These are phyloP conservation scores for Leccinum subrobustum DNA, from an alignment of 1,284 basidiomycete genomes.

Conservation along the genomic window DNA sequence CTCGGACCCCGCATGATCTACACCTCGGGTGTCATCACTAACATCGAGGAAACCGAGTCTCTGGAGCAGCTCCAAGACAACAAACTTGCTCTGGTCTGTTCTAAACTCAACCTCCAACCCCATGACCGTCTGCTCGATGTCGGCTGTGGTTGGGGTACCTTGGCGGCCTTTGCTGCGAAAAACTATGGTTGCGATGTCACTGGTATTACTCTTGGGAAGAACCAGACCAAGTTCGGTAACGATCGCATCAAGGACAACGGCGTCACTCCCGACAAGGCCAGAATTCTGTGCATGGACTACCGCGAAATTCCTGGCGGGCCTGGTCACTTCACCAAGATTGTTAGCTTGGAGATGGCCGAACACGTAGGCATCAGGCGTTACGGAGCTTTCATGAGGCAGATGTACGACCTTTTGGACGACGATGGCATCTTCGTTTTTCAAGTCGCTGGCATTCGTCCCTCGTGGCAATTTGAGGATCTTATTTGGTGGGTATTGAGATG, in stretches of 20 bases:
- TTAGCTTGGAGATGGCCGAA: conserved; percentile 98
- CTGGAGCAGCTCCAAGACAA: conserved; percentile 98
- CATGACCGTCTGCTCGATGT: conserved; percentile 87
- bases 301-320: conserved; percentile 85
- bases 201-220: conserved; percentile 90
- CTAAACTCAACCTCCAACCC: conserved; percentile 88
- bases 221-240: conserved; percentile 93
- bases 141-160: conserved; percentile 98
- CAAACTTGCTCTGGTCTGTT: conserved; percentile 94
- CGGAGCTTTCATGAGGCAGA: conserved; percentile 83
- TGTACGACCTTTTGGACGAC: conserved; percentile 93
- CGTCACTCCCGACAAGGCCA: conserved; percentile 73
- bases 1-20: conserved; percentile 97
- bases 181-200: conserved; percentile 96
- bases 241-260: conserved; percentile 85
- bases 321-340: conserved; percentile 91
- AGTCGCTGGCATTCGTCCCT: conserved; percentile 91
- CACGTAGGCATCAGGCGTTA: conserved; percentile 97
- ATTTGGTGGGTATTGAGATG: conserved; percentile 63
- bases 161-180: conserved; percentile 93
- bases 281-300: conserved; percentile 94
- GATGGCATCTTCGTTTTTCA: conserved; percentile 95
- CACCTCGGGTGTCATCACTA: conserved; percentile 88
- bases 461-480: conserved; percentile 98
- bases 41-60: conserved; percentile 76